These are phyloP conservation scores for Trichoderma semiorbis DNA, from an alignment of 2,329 filamentous ascomycete genomes.

Conservation along the genomic window DNA sequence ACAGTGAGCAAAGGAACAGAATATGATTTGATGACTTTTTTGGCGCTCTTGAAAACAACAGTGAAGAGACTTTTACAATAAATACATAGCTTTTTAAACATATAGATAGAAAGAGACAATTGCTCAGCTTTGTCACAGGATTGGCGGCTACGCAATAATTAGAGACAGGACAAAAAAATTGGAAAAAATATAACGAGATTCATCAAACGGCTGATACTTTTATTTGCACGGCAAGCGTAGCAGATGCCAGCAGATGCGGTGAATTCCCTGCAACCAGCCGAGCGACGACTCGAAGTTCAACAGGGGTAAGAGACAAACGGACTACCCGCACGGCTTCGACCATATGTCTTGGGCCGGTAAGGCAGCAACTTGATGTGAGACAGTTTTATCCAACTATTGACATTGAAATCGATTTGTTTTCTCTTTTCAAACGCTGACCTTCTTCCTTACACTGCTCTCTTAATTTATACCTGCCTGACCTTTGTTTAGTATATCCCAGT, in stretches of 20 bases:
- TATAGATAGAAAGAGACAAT: background rate
- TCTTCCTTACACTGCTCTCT: background rate
- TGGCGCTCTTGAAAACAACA: background rate
- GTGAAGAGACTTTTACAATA: background rate
- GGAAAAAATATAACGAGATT: background rate
- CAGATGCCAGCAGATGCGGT: background rate
- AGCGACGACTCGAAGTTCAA: background rate
- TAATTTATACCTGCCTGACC: background rate
- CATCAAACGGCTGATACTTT: background rate
- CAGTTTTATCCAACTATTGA: background rate
- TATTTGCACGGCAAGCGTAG: background rate
- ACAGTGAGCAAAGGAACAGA: background rate
- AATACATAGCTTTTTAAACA: background rate
- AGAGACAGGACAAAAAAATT: background rate
- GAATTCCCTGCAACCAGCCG: slow-evolving; percentile 17
- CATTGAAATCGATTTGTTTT: background rate
- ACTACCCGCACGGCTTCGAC: background rate
- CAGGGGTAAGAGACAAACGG: slow-evolving; percentile 18
- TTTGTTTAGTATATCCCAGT: background rate
- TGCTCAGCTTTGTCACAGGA: background rate
- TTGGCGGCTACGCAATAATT: background rate
- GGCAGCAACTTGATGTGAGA: background rate
- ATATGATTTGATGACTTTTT: background rate
- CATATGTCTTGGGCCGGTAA: background rate
- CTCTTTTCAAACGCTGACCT: background rate